Base-by-base conservation (phyloP, 2,329 filamentous ascomycete genomes). In the Sodiomyces alkalinus region DNA sequence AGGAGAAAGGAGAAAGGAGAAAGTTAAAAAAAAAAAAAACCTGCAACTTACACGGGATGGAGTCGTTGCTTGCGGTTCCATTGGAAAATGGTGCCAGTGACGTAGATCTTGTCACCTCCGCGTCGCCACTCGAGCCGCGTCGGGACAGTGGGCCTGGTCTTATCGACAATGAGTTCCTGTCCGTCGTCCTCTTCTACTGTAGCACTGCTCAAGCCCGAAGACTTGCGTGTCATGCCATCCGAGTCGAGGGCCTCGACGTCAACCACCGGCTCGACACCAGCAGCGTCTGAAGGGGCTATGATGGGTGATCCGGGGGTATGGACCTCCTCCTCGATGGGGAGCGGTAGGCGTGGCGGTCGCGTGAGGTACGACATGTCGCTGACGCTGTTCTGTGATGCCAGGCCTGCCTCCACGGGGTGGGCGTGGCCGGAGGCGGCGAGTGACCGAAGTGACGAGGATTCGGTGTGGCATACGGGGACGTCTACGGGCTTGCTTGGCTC, bases 31-130 rank as follows among this genome's bases (percentile, higher is more conserved):
- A n/a, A n/a, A n/a, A n/a, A n/a, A n/a, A n/a, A n/a, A n/a, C n/a
- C n/a, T 10, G 19, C 25, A 12, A 73, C 79, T 70, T 69, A 92
- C 85, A 82, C 77, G 52, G 70, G 75, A 52, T 85, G 74, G 46
- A 98, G 61, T 41, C 80, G 73, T 49, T 86, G 92, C 56, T 96
- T 96, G 50, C 80, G 78, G 55, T 92, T 85, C 90, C 90, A 98
- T 50, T 87, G 81, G 43, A 92, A 92, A 48, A 96, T 94, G 13
- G 90, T 96, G 39, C 87, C 87, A 1, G 90, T 98, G 25, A 98
- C 85, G 51, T 93, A 98, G 38, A 96, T 74, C 53, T 86, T 92
- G 33, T 92, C 80, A 33, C 81, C 86, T 29, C 74, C 73, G 7
- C 72, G 68, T 39, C 68, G 69, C 90, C 90, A 98, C 53, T 92